Evolutionary conservation across 495 filamentous ascomycete species (phyloP), one percentile per base, ranked within the genome.

Genomic region (Clohesyomyces aquaticus): DNA sequence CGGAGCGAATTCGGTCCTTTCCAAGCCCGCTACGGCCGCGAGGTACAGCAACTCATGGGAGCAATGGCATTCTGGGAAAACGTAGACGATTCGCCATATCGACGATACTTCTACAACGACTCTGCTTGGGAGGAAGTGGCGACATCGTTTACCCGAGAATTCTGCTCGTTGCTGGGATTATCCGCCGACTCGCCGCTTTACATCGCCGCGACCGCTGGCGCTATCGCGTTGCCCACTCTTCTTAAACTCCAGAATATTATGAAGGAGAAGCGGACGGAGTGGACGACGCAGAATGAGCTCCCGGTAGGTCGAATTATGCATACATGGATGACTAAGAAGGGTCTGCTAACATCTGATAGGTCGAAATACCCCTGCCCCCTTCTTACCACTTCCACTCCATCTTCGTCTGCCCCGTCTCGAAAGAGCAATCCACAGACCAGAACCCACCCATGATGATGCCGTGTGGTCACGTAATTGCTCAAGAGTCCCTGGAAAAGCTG

Each of bases 381-480:
- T 84, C 85, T 38, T 96, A 95, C 79, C 83, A 91, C 49, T 99
- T 93, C 80, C 94, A 99, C 75, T 88, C 86, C 45, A 96, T 99
- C 71, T 98, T 99, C 71, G 94, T 99, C 28, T 99, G 94, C 71
- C 94, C 94, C 3, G 95, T 99, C 12, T 89, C 86, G 65, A 97
- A 96, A 76, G 95, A 95, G 67, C 94, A 99, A 74, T 90, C 89
- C 0, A 98, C 93, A 0, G 94, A 97, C 69, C 73, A 79, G 18
- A 99, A 98, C 73, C 93, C 94, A 18, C 94, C 94, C 1, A 94
- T 97, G 88, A 96, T 97, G 85, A 88, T 99, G 75, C 92, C 92
- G 2, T 99, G 94, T 70, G 94, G 94, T 6, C 94, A 99, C 74
- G 93, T 98, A 27, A 86, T 99, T 56, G 90, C 91, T 18, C 82